phyloP scores from a whole-genome alignment of 129 eudicot genomes.

The Kitagawia praeruptora region DNA sequence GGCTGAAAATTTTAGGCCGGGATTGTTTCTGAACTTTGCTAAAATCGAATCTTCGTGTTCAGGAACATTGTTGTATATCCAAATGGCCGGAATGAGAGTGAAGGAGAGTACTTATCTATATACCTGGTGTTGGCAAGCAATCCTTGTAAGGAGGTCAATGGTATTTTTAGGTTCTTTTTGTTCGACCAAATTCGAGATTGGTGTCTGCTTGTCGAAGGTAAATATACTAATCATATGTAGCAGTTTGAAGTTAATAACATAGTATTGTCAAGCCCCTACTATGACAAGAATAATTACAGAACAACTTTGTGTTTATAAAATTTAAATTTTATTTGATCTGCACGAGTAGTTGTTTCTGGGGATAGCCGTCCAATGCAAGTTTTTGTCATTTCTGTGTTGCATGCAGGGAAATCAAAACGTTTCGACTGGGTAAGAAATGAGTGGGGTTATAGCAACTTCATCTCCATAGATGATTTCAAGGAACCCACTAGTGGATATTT shows the following conservation, averaged over 20 bases:
- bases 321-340: too few species aligned
- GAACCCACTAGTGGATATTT: neutral
- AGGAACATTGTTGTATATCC: slow-evolving; percentile 2
- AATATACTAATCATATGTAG: neutral
- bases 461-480: neutral
- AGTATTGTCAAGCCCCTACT: too few species aligned
- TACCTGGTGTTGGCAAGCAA: neutral
- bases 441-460: neutral
- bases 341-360: neutral
- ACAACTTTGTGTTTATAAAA: too few species aligned
- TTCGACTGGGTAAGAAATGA: slow-evolving; percentile 3
- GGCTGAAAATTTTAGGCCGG: neutral
- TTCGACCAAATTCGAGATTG: neutral
- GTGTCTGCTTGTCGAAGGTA: neutral
- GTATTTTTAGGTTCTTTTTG: neutral
- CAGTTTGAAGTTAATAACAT: neutral
- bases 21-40: neutral
- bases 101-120: neutral
- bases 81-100: neutral
- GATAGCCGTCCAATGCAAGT: neutral
- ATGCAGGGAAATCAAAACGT: slow-evolving; percentile 4
- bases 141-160: neutral
- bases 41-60: neutral
- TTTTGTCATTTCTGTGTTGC: neutral
- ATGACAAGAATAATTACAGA: too few species aligned